A percentile compares a stretch with the other conserved stretches of the same genome.
These are phyloP conservation scores for Mortierella sp. DNA, from an alignment of 371 early-diverging fungal genomes.

Conservation along the genomic window DNA sequence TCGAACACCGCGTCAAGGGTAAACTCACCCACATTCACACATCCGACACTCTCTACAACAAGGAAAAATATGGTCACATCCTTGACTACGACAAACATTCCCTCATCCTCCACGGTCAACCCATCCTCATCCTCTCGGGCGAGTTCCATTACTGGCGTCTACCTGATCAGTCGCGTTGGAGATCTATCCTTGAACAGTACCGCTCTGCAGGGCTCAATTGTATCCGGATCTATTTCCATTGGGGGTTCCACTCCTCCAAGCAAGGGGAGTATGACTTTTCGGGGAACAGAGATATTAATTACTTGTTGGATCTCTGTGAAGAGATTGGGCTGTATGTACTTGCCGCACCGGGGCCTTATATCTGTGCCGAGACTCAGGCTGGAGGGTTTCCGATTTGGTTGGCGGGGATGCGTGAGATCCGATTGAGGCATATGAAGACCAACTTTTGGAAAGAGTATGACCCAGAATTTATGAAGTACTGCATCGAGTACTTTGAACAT, in stretches of 20 bases:
- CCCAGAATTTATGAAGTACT: slow-evolving; percentile 75
- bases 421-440: slow-evolving; percentile 80
- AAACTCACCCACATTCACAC: slow-evolving; percentile 63
- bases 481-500: slow-evolving; percentile 80
- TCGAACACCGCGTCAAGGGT: slow-evolving; percentile 65
- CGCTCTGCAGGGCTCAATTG: slow-evolving; percentile 82
- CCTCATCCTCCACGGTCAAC: slow-evolving; percentile 73
- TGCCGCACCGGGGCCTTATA: slow-evolving; percentile 91
- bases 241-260: slow-evolving; percentile 89
- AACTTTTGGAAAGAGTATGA: slow-evolving; percentile 82
- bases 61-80: slow-evolving; percentile 62
- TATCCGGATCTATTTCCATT: slow-evolving; percentile 92
- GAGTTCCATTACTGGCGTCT: slow-evolving; percentile 90
- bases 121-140: slow-evolving; percentile 73
- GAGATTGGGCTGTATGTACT: slow-evolving; percentile 83
- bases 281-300: slow-evolving; percentile 83
- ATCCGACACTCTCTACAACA: slow-evolving; percentile 71
- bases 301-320: slow-evolving; percentile 81
- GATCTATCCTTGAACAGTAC: slow-evolving; percentile 73
- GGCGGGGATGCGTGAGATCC: slow-evolving; percentile 79
- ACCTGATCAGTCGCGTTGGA: slow-evolving; percentile 52
- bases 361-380: slow-evolving; percentile 90
- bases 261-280: slow-evolving; percentile 86
- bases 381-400: slow-evolving; percentile 93
- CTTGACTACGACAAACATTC: slow-evolving; percentile 78